These are phyloP conservation scores for Anacardium occidentale DNA, from an alignment of 345 rosid genomes.

Conservation along the genomic window DNA sequence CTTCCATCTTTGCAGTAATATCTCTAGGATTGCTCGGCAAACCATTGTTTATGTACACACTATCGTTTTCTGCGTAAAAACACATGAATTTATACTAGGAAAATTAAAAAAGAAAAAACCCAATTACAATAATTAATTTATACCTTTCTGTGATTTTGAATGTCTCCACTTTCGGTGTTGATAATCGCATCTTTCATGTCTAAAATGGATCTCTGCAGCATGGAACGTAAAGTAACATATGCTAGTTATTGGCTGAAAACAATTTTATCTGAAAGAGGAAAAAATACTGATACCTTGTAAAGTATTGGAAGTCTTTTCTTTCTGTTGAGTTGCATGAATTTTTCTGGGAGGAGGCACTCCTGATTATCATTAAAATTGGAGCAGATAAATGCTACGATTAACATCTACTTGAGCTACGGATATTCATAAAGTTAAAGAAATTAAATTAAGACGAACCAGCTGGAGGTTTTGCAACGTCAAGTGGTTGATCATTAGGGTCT, in stretches of 20 bases:
- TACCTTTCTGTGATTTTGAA: background rate
- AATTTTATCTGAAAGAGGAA: background rate
- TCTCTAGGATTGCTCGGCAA: background rate
- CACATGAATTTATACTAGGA: background rate
- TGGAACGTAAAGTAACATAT: background rate
- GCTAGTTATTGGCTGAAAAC: background rate
- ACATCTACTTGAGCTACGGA: background rate
- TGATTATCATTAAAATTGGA: background rate
- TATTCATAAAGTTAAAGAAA: background rate
- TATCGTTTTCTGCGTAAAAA: background rate
- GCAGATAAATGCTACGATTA: background rate
- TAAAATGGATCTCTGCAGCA: slow-evolving; percentile 5
- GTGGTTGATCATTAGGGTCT: slow-evolving; percentile 4
- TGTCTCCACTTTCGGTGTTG: background rate
- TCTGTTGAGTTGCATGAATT: background rate
- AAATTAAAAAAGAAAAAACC: background rate
- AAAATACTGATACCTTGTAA: background rate
- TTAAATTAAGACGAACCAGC: slow-evolving; percentile 14
- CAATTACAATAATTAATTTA: background rate
- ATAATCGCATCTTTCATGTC: background rate
- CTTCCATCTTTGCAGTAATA: background rate
- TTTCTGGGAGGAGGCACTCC: background rate
- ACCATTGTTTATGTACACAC: background rate
- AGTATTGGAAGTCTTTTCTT: background rate
- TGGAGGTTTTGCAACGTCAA: background rate